Evolutionary conservation across 148 eudicot genomes (phyloP), one percentile per base, ranked within the genome.

Genomic region (Oxyria digyna): DNA sequence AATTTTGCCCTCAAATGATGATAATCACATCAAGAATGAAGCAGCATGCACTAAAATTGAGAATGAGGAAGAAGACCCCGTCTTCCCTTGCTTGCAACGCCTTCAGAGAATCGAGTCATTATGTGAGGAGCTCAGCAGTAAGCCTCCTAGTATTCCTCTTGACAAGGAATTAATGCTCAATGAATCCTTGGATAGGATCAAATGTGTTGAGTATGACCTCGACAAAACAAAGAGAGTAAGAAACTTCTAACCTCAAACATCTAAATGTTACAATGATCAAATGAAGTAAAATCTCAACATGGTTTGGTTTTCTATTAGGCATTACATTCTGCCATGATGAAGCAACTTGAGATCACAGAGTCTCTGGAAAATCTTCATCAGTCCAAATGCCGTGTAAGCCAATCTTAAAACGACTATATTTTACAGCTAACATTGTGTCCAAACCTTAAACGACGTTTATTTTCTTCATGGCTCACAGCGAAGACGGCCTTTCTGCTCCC

Each of bases 211-310:
- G 77, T 67, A 57, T 65, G 96, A 89, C 73, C 96, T 89, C 17
- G 87, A 84, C 42, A 81, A 79, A 70, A 89, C 96, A 42, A 89
- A 86, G 73, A 84, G 81, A 76, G 96, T 89, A 81, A 75, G 80
- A 15, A 18, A 69, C 27, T 20, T 13, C 33, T 38, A 0, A 38
- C 57, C 29, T 7, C 37, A 59, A 59, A 38, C 65, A 59, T 59
- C 15, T 13, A 13, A 0, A 14, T 27, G 64, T 27, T 26, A 57
- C n/a, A 57, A 15, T 29, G 64, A 33, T 59, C 37, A 59, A 31
- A 66, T 23, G 26, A 40, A 65, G 26, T 29, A 33, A 7, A 43
- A 0, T 29, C 32, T 69, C 59, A 45, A 43, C 38, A 6, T 26
- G 20, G 27, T 23, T 15, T 42, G 54, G 15, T 77, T 4, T 62